Base-by-base conservation (phyloP, 306 rosid genomes). In the Quercus suber region DNA sequence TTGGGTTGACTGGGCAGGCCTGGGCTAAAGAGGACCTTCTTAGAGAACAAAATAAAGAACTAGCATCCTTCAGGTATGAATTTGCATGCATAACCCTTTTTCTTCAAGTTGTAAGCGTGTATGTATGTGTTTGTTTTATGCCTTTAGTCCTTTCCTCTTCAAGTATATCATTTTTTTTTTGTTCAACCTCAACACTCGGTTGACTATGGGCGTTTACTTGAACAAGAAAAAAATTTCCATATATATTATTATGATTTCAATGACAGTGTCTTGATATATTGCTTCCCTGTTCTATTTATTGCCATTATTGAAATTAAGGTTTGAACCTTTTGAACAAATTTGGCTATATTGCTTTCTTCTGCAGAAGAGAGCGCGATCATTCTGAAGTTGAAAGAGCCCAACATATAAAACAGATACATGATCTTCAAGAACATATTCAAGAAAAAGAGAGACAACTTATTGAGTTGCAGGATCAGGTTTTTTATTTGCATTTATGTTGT, bases 21-120 rank as follows among this genome's bases (percentile, higher is more conserved):
- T 96, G 99, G 99, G 99, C 98, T 67, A 91, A 96, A 76, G 96
- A 96, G 79, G 96, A 88, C 82, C 93, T 91, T 80, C 94, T 96
- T 53, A 87, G 92, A 31, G 98, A 93, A 77, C 98, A 96, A 85
- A 90, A 89, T 84, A 87, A 90, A 81, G 97, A 96, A 82, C 81
- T 96, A 65, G 96, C 94, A 64, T 88, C 84, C 60, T 88, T 90
- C 87, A 90, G 99, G 99, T 96, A 85, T 76, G 83, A 78, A 28
- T 82, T 77, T 84, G 30, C 64, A 33, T n/a, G 14, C 6, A 37
- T 18, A 33, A 14, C 17, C 72, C 27, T 8, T 35, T 68, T 33
- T 68, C 51, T 68, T 19, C 6, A 35, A 33, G 52, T 59, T 11
- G 15, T 21, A 27, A 19, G 31, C 2, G 23, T 59, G 15, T 27